Conservation (phyloP, 2,329 filamentous ascomycete genomes). For the Aspergillus fumigatus region DNA sequence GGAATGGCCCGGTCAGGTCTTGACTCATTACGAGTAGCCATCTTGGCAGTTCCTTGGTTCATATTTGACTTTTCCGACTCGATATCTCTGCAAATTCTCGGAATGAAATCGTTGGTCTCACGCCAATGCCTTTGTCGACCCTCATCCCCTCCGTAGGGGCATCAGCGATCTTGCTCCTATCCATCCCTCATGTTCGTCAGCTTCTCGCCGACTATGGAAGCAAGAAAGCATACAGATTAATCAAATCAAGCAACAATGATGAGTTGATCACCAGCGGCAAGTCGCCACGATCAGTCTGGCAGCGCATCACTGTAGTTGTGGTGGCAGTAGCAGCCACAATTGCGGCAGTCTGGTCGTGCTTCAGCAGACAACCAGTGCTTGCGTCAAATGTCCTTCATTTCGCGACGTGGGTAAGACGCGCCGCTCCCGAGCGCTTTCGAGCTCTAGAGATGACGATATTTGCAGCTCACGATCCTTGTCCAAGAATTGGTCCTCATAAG, state of each 20-base stretch:
- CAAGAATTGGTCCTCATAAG: constrained; percentile 4
- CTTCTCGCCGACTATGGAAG: neutral
- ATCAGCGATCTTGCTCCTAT: neutral
- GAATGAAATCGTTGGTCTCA: no score
- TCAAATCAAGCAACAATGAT: neutral
- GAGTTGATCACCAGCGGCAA: neutral
- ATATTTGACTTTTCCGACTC: no score
- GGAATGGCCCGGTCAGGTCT: no score
- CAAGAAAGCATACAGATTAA: neutral
- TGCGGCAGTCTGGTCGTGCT: neutral
- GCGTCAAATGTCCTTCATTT: neutral
- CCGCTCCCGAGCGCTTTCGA: neutral
- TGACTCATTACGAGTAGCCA: no score
- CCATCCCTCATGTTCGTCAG: constrained; percentile 2
- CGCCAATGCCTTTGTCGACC: no score
- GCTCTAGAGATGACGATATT: no score
- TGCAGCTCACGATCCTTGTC: neutral
- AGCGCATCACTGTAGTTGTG: constrained; percentile 1
- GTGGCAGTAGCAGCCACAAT: neutral
- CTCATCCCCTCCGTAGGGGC: neutral
- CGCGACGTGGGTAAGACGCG: constrained; percentile 2
- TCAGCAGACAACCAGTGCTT: neutral
- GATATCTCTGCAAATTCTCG: no score
- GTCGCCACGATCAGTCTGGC: constrained; percentile 1
- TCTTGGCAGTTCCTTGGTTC: no score